Evolutionary conservation across 2,329 filamentous ascomycete species (phyloP), one percentile per base, ranked within the genome.

Genomic region (Torrubiella hemipterigena): DNA sequence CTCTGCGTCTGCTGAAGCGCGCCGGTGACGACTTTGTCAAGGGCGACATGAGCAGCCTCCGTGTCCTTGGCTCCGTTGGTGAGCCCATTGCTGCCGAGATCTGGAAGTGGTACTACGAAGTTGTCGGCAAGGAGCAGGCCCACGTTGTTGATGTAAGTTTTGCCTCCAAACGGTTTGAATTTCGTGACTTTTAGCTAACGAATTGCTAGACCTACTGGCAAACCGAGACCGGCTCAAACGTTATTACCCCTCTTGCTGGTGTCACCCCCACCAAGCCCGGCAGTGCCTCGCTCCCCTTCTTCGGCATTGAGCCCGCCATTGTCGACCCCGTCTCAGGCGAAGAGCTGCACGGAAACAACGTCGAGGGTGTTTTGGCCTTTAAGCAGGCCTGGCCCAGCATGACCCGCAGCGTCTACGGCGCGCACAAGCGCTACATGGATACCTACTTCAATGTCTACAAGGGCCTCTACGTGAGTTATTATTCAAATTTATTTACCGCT

Each of bases 21-120:
- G 91, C 91, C 18, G 91, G 91, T 38, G 79, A 96, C 53, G 73
- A 96, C 52, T 84, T 91, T 52, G 85, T 96, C 48, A 83, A 85
- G 63, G 76, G 81, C 50, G 65, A 85, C 52, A 91, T 98, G 83
- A 80, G 83, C 61, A 74, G 84, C 47, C 71, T 98, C 39, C 75
- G 91, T 52, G 80, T 96, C 6, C 67, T 98, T 14, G 91, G 89
- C 37, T 94, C 89, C 13, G 91, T 98, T 36, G 91, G 91, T 44
- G 91, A 98, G 65, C 91, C 91, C 23, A 98, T 98, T 48, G 89
- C 91, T 13, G 84, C 89, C 15, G 91, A 98, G 58, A 82, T 98
- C 37, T 98, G 91, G 91, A 96, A 96, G 64, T 98, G 91, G 91
- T 98, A 96, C 63, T 89, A 86, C 55, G 86, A 96, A 58, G 72